Conservation (phyloP, 2,329 filamentous ascomycete genomes). For the Claviceps digitariae region DNA sequence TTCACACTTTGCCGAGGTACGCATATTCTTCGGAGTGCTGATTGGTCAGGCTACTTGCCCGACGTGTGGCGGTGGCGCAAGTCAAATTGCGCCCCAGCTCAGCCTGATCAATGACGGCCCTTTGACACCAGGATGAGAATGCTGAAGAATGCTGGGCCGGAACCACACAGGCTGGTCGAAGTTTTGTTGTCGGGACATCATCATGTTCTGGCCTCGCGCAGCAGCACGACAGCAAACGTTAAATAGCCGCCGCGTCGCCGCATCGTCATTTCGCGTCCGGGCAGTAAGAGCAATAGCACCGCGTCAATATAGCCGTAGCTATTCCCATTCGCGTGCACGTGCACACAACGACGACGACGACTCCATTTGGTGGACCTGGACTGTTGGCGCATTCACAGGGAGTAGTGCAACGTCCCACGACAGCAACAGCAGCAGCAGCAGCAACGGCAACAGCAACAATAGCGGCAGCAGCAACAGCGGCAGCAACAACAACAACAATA, state of each 20-base stretch:
- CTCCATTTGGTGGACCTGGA: neutral
- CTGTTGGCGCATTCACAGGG: conserved; percentile 4
- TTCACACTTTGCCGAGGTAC: no score
- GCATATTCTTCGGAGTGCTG: no score
- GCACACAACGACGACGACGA: neutral
- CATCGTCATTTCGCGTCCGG: neutral
- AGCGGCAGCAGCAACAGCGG: neutral
- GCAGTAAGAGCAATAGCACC: neutral
- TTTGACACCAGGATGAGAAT: no score
- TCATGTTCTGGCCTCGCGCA: neutral
- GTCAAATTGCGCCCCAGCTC: no score
- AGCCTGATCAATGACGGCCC: no score
- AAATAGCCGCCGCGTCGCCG: neutral
- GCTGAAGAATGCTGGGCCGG: no score
- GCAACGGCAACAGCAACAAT: no score
- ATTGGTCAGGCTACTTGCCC: no score
- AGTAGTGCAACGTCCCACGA: conserved; percentile 8
- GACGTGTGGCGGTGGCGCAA: no score
- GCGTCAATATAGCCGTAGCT: neutral
- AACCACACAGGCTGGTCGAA: no score
- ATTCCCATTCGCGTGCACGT: neutral
- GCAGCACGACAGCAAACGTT: neutral
- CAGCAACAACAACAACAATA: neutral
- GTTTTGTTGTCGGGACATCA: no score
- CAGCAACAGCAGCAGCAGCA: conserved; percentile 3